Evolutionary conservation across 2,329 filamentous ascomycete genomes (phyloP).

Genomic region (Rosellinia necatrix): DNA sequence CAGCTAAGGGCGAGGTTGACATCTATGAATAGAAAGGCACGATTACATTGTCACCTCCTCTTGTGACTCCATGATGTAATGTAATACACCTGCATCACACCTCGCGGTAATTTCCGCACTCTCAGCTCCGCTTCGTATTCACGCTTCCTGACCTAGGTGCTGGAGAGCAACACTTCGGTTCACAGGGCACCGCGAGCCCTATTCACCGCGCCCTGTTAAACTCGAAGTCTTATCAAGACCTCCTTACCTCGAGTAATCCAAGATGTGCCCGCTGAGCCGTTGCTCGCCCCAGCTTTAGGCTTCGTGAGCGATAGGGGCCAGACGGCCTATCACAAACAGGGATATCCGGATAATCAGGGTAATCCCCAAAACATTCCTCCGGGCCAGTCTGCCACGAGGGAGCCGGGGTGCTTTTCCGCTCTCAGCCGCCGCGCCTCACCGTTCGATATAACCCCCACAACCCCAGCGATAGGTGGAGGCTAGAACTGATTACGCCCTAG

Average conservation of each 20-base stretch:
- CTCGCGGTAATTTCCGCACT: constrained; percentile 16
- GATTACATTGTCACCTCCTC: constrained; percentile 5
- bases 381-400: neutral
- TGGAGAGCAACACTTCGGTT: neutral
- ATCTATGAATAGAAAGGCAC: constrained; percentile 25
- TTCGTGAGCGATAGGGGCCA: neutral
- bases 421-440: constrained; percentile 19
- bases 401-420: constrained; percentile 10
- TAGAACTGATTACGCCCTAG: constrained; percentile 2
- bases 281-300: neutral
- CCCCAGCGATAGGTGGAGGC: neutral
- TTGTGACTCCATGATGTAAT: constrained; percentile 1
- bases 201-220: neutral
- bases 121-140: constrained; percentile 16
- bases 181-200: neutral
- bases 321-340: neutral
- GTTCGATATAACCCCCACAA: constrained; percentile 3
- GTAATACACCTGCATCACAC: constrained; percentile 11
- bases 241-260: neutral
- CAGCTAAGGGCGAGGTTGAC: constrained; percentile 10
- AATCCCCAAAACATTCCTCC: constrained; percentile 22
- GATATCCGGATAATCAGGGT: neutral
- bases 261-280: neutral
- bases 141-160: neutral
- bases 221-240: neutral